Evolutionary conservation across 805 yeast species (phyloP).

Genomic region (Yamadazyma takamatsuzukensis): DNA sequence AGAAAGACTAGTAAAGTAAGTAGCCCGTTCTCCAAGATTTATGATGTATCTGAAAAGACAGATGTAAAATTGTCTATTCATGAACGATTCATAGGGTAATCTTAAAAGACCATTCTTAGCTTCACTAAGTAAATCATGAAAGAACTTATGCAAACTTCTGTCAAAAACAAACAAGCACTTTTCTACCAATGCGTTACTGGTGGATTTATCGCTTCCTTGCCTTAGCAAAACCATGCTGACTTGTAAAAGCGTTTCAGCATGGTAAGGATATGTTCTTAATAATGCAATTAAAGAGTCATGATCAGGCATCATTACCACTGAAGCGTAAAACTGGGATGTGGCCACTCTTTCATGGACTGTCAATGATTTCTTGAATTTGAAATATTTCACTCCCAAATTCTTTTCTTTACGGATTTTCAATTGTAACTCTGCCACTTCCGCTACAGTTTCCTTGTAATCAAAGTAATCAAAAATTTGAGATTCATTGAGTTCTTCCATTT

Average conservation of each 20-base stretch:
- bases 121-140: slow-evolving; percentile 41
- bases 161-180: slow-evolving; percentile 78
- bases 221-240: slow-evolving; percentile 69
- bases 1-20: slow-evolving; percentile 70
- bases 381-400: slow-evolving; percentile 50
- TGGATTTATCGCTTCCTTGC: slow-evolving; percentile 68
- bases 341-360: slow-evolving; percentile 32
- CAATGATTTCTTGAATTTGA: slow-evolving; percentile 45
- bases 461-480: slow-evolving; percentile 35
- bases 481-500: slow-evolving; percentile 51
- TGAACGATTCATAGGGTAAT: slow-evolving; percentile 70
- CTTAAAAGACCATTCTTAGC: slow-evolving; percentile 58
- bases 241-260: slow-evolving; percentile 73
- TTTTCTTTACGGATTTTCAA: slow-evolving; percentile 29
- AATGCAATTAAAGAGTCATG: slow-evolving; percentile 65
- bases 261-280: slow-evolving; percentile 65
- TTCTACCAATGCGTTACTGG: slow-evolving; percentile 72
- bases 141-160: slow-evolving; percentile 59
- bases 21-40: slow-evolving; percentile 71
- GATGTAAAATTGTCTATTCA: slow-evolving; percentile 75
- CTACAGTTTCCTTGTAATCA: slow-evolving; percentile 32
- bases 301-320: slow-evolving; percentile 71
- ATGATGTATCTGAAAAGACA: slow-evolving; percentile 69
- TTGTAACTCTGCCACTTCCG: slow-evolving; percentile 23
- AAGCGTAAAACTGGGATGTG: slow-evolving; percentile 53